phyloP scores from a whole-genome alignment of 805 yeast genomes.

The Naumovozyma dairenensis region DNA sequence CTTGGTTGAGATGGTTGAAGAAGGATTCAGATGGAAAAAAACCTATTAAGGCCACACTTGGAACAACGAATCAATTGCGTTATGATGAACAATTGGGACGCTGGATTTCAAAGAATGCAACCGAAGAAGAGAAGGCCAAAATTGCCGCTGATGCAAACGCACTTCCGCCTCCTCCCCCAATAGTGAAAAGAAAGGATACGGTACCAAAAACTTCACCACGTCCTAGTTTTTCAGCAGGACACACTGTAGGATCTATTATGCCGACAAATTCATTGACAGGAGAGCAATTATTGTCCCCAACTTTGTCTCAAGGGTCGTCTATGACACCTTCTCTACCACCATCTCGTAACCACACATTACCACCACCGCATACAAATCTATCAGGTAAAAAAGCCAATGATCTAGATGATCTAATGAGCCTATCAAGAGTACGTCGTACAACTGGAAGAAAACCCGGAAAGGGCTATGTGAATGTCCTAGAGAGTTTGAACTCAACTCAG shows the following conservation, averaged over 20 bases:
- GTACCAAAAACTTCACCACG: slow-evolving; percentile 30
- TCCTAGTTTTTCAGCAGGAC: slow-evolving; percentile 27
- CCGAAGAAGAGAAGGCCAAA: slow-evolving; percentile 52
- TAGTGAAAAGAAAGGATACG: slow-evolving; percentile 31
- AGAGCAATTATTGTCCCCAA: slow-evolving; percentile 13
- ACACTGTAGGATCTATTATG: slow-evolving; percentile 22
- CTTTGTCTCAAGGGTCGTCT: slow-evolving; percentile 10
- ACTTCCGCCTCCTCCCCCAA: slow-evolving; percentile 59
- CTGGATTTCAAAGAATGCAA: slow-evolving; percentile 71
- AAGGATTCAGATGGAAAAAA: slow-evolving; percentile 59
- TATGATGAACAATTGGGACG: slow-evolving; percentile 78
- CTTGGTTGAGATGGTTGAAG: slow-evolving; percentile 58
- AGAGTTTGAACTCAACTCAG: background rate
- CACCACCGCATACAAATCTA: slow-evolving; percentile 18
- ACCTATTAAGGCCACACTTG: slow-evolving; percentile 76
- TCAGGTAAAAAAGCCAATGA: slow-evolving; percentile 32
- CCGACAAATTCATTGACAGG: slow-evolving; percentile 30
- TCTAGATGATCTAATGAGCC: slow-evolving; percentile 38
- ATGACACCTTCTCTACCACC: slow-evolving; percentile 11
- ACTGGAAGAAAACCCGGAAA: slow-evolving; percentile 39
- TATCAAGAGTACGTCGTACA: slow-evolving; percentile 23
- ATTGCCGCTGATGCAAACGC: slow-evolving; percentile 41
- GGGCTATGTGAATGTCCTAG: slow-evolving; percentile 53
- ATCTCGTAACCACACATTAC: slow-evolving; percentile 7
- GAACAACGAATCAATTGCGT: slow-evolving; percentile 56